Evolutionary conservation across 2,329 filamentous ascomycete species (phyloP).

Genomic region (Stachybotrys echinatus): DNA sequence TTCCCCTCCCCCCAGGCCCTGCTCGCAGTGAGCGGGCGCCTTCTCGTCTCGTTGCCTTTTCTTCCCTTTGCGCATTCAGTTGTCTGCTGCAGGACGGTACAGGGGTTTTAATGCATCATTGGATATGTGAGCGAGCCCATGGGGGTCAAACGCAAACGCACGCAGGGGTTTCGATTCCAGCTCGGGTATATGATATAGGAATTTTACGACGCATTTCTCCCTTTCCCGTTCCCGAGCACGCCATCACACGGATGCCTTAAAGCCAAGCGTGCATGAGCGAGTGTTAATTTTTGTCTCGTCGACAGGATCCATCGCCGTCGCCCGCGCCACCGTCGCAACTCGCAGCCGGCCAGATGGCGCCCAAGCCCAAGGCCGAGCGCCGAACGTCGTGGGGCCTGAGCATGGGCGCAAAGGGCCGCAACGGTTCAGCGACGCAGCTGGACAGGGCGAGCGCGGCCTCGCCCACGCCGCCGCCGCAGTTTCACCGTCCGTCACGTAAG

Average conservation of each 20-base stretch:
- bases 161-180: not conserved
- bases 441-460: not conserved
- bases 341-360: conserved; percentile 19
- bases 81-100: conserved; percentile 17
- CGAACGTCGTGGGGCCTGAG: conserved; percentile 40
- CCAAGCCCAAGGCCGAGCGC: conserved; percentile 31
- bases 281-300: conserved; percentile 30
- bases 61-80: not conserved
- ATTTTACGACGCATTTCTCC: conserved; percentile 30
- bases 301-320: conserved; percentile 28
- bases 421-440: not conserved
- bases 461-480: not conserved
- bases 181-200: conserved; percentile 29
- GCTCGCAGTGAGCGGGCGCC: conserved; percentile 10
- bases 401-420: conserved; percentile 25
- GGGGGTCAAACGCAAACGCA: not conserved
- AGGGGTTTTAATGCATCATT: not conserved
- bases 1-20: conserved; percentile 21
- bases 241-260: conserved; percentile 5
- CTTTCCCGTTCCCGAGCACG: conserved; percentile 10
- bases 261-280: conserved; percentile 8
- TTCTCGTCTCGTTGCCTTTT: conserved; percentile 4
- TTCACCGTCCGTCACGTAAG: not conserved
- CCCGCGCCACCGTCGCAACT: conserved; percentile 5
- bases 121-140: not conserved